Conservation (phyloP, 2,329 filamentous ascomycete species). For the Amylocarpus encephaloides region DNA sequence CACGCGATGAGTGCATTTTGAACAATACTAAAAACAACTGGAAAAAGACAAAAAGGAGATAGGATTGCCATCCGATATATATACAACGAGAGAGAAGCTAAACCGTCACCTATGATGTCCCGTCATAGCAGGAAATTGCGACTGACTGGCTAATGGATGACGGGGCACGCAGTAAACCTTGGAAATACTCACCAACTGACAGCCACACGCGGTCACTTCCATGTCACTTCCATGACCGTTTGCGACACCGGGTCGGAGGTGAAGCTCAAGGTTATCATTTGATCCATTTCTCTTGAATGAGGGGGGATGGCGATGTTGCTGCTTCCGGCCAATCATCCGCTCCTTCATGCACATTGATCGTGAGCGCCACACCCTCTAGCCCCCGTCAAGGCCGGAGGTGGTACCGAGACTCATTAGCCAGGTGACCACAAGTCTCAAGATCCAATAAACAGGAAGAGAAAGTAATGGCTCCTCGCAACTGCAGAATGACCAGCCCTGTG, state of each 20-base stretch:
- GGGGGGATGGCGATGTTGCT: slow-evolving; percentile 14
- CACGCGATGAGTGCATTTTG: slow-evolving; percentile 10
- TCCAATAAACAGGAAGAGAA: background rate
- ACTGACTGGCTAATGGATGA: background rate
- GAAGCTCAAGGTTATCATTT: background rate
- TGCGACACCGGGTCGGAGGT: background rate
- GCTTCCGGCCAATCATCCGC: slow-evolving; percentile 12
- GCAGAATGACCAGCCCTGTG: slow-evolving; percentile 7
- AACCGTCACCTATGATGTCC: background rate
- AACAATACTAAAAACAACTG: background rate
- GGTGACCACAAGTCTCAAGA: background rate
- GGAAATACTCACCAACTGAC: no score
- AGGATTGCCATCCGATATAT: background rate
- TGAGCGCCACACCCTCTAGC: background rate
- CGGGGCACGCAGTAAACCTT: no score
- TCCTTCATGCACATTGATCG: background rate
- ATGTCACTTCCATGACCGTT: background rate
- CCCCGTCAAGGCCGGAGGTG: background rate
- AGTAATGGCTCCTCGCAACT: background rate
- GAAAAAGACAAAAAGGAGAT: background rate
- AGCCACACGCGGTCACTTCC: background rate
- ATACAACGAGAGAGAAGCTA: slow-evolving; percentile 3
- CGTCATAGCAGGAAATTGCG: slow-evolving; percentile 2
- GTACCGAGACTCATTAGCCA: background rate
- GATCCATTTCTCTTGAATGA: slow-evolving; percentile 1